Percentiles rank a stretch among this genome's conserved stretches.
phyloP scores from a whole-genome alignment of 169 alveolate species.

The Plasmodium ovale region DNA sequence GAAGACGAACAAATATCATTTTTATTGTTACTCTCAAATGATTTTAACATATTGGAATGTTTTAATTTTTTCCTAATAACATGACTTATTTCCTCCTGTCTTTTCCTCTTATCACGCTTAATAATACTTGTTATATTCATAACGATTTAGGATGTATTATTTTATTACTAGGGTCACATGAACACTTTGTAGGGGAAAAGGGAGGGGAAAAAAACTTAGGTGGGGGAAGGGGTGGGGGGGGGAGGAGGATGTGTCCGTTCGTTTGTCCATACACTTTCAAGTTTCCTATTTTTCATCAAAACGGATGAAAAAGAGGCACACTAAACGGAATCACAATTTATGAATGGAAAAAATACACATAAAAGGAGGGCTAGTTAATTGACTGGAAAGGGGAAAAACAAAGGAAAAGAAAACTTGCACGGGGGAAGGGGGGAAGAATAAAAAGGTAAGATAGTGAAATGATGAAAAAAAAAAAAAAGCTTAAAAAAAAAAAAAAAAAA shows the following conservation, averaged over 20 bases:
- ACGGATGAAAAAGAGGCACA: too few species aligned
- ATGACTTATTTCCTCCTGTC: slow-evolving; percentile 73
- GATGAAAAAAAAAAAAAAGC: too few species aligned
- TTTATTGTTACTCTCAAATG: neutral
- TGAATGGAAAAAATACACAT: too few species aligned
- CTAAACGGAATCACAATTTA: too few species aligned
- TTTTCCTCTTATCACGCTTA: slow-evolving; percentile 69
- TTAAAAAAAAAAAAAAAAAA: too few species aligned
- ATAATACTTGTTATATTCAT: slow-evolving; percentile 58
- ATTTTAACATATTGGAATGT: slow-evolving; percentile 48
- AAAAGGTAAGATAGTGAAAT: too few species aligned
- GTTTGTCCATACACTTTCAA: too few species aligned
- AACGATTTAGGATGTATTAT: slow-evolving; percentile 41
- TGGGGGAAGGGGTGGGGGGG: neutral
- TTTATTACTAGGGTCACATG: slow-evolving; percentile 16
- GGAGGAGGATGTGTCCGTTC: neutral
- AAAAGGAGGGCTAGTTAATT: too few species aligned
- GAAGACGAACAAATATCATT: slow-evolving; percentile 42
- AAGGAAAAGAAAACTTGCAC: too few species aligned
- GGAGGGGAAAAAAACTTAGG: neutral
- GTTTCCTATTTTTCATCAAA: too few species aligned
- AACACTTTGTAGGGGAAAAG: slow-evolving; percentile 2
- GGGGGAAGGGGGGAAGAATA: too few species aligned
- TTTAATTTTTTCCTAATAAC: slow-evolving; percentile 66
- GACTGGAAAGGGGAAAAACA: too few species aligned